These are phyloP conservation scores for Eragrostis nindensis DNA, from an alignment of 176 grass and related monocot species.

Conservation along the genomic window DNA sequence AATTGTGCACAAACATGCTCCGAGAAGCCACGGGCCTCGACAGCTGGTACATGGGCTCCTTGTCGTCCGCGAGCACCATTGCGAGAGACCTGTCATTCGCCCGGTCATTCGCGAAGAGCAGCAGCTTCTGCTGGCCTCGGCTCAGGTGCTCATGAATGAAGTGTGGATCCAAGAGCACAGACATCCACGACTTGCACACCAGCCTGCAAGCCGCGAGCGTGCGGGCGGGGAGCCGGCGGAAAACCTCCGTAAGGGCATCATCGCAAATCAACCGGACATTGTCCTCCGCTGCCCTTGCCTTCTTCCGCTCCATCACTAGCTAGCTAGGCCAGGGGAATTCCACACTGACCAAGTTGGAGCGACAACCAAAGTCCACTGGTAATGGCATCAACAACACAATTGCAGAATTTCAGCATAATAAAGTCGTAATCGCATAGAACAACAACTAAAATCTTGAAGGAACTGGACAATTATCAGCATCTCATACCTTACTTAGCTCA, in stretches of 20 bases:
- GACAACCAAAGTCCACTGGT: not conserved
- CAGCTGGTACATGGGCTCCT: conserved; percentile 38
- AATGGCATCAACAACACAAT: not conserved
- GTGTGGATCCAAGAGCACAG: conserved; percentile 43
- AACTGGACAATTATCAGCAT: not conserved
- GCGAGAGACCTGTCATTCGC: conserved; percentile 30
- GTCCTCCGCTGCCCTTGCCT: conserved; percentile 17
- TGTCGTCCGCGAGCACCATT: conserved; percentile 44
- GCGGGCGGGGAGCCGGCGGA: conserved; percentile 52
- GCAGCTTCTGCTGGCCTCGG: conserved; percentile 34
- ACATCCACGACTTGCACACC: conserved; percentile 61
- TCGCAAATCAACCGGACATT: conserved; percentile 36
- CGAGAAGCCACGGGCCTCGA: conserved; percentile 38
- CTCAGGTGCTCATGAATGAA: conserved; percentile 48
- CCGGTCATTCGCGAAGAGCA: conserved; percentile 51
- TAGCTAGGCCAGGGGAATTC: not conserved
- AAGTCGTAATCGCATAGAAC: not conserved
- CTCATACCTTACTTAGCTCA: conserved; percentile 33
- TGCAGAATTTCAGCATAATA: conserved; percentile 22
- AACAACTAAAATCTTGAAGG: not conserved
- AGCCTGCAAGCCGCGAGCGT: conserved; percentile 47
- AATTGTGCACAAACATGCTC: conserved; percentile 57
- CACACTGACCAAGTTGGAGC: not conserved
- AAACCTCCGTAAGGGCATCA: conserved; percentile 55
- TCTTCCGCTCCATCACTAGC: conserved; percentile 32